Evolutionary conservation across 2,329 filamentous ascomycete species (phyloP), one percentile per base, ranked within the genome.

Genomic region (Fusarium gaditjirri): DNA sequence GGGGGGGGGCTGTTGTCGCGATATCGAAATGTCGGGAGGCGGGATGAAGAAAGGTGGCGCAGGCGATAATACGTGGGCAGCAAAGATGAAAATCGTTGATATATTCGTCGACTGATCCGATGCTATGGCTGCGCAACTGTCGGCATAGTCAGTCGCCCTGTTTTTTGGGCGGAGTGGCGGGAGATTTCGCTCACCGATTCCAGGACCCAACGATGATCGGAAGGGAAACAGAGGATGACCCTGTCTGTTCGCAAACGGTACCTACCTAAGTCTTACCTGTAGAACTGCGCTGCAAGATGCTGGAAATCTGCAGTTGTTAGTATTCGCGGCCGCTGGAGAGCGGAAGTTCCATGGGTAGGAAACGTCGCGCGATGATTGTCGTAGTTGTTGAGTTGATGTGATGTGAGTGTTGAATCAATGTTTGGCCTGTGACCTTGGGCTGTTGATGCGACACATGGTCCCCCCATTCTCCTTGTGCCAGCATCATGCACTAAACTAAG

Each of bases 361-460:
- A 62, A 66, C 74, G 64, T 72, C 71, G 75, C 75, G 75, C 75
- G 72, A 69, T 36, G 71, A 19, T 73, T 74, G 61, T 68, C 67
- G 71, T 73, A 57, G 72, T 62, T 71, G 72, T 73, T 73, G 67
- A 57, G 54, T 46, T 56, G 29, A 56, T 23, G 31, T 56, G 29
- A 56, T 23, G 31, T 19, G 54, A 70, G 57, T 69, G 72, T 71
- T 72, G 71, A 67, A 72, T 74, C 68, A 62, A 72, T 70, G 75
- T 68, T 68, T 77, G 70, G 76, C 63, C 63, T 72, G 71, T 77
- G 75, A 77, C 70, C 44, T 68, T 46, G 44, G 49, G 49, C 68
- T 77, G 73, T 77, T 77, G 76, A 77, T 77, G 76, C 76, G 76
- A 77, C 76, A 74, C 74, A 69, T 75, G 60, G 72, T 70, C 67